These are phyloP conservation scores for Aschersonia sp. DNA, from an alignment of 2,329 filamentous ascomycete species.

Conservation along the genomic window DNA sequence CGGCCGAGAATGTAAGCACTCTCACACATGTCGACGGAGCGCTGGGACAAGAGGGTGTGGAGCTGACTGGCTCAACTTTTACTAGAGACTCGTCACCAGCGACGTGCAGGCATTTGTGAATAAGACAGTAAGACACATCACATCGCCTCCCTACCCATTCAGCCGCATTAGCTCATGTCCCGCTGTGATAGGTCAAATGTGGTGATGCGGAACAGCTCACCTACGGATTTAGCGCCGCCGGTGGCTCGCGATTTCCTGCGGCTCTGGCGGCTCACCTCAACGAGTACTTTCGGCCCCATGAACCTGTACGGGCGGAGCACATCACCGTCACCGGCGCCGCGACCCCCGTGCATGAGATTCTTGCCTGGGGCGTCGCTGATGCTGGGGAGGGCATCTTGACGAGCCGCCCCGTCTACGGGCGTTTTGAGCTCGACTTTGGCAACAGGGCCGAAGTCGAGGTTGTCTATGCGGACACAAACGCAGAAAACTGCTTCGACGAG, in stretches of 20 bases:
- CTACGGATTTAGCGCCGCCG: slow-evolving; percentile 20
- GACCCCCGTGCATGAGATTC: slow-evolving; percentile 24
- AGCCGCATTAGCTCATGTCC: not conserved
- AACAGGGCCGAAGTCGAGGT: slow-evolving; percentile 25
- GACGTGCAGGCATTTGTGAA: slow-evolving; percentile 14
- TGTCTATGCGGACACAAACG: slow-evolving; percentile 28
- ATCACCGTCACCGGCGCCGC: slow-evolving; percentile 19
- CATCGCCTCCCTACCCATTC: not conserved
- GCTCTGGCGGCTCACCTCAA: slow-evolving; percentile 22
- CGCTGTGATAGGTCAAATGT: slow-evolving; percentile 12
- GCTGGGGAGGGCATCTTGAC: slow-evolving; percentile 23
- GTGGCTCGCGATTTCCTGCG: slow-evolving; percentile 17
- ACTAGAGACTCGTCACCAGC: slow-evolving; percentile 24
- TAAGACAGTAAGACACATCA: slow-evolving; percentile 6
- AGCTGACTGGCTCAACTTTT: too few species aligned
- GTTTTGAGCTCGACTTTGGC: slow-evolving; percentile 32
- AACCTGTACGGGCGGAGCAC: slow-evolving; percentile 13
- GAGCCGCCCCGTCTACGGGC: slow-evolving; percentile 28
- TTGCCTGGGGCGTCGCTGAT: slow-evolving; percentile 23
- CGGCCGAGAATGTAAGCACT: slow-evolving; percentile 27
- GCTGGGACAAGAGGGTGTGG: too few species aligned
- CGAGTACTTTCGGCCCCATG: slow-evolving; percentile 18
- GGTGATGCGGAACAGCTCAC: slow-evolving; percentile 14
- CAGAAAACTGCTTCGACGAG: slow-evolving; percentile 27
- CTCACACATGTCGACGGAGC: too few species aligned